A percentile compares a stretch with the other conserved stretches of the same genome.
Evolutionary conservation across 768 basidiomycete genomes (phyloP).

Genomic region (Macrolepiota albuminosa): DNA sequence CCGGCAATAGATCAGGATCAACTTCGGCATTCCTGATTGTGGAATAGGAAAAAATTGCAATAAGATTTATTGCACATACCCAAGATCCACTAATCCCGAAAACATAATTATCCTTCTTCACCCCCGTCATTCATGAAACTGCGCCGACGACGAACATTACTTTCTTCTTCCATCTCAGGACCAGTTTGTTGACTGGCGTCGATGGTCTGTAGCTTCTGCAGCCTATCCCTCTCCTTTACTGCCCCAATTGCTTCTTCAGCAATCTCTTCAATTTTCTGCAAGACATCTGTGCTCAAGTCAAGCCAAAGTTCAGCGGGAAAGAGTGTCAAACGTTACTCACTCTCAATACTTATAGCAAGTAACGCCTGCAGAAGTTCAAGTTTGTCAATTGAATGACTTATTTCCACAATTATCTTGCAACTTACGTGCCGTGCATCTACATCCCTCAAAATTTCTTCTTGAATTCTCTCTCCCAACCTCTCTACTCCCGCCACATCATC

Average conservation of each 20-base stretch:
- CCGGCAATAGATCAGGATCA: not conserved
- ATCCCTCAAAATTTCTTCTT: slow-evolving; percentile 29
- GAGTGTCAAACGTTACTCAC: slow-evolving; percentile 3
- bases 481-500: slow-evolving; percentile 30
- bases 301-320: not conserved
- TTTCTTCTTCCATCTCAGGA: not conserved
- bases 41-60: not conserved
- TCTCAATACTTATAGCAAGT: slow-evolving; percentile 27
- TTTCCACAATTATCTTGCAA: not conserved
- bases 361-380: slow-evolving; percentile 19
- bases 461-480: slow-evolving; percentile 24
- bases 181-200: slow-evolving; percentile 1
- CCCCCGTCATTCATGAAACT: not conserved
- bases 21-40: not conserved
- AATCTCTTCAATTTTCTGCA: slow-evolving; percentile 13
- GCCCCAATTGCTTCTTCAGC: slow-evolving; percentile 15
- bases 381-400: not conserved
- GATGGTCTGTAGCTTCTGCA: slow-evolving; percentile 4
- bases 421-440: slow-evolving; percentile 27
- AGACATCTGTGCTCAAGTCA: slow-evolving; percentile 9
- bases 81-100: not conserved
- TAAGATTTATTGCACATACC: not conserved
- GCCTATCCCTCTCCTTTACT: slow-evolving; percentile 11
- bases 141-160: not conserved
- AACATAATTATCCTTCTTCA: not conserved